Evolutionary conservation across 495 filamentous ascomycete genomes (phyloP), one percentile per base, ranked within the genome.

Genomic region (Zalerion maritima): DNA sequence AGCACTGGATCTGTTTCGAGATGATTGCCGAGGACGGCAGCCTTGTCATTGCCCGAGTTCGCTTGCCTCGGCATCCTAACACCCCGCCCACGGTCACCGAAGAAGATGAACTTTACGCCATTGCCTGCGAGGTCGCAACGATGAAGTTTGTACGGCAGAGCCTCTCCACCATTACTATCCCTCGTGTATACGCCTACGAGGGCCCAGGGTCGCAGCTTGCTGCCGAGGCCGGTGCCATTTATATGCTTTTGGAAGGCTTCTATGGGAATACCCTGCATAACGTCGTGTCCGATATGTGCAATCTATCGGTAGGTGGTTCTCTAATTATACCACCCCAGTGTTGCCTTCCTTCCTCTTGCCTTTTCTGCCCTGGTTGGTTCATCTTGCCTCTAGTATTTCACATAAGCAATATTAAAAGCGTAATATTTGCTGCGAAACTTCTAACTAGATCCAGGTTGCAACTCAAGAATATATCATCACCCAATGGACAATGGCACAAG

Each of bases 211-310:
- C 40, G 4, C 12, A 26, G 27, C 13, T 15, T 6, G 46, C 48
- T 16, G 15, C 22, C 13, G 18, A 39, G 4, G 43, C 28, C 3
- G 48, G 48, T 13, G 47, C 43, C 6, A 8, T 26, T 7, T 52
- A 50, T 31, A 52, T 52, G 47, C 43, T 52, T 11, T 30, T 52
- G 2, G 43, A 47, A 37, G 48, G 47, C 2, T 52, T 45, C 33
- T 41, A 47, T 26, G 47, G 48, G 5, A 47, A 43, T 28, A 39
- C 40, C 6, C 14, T 50, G 12, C 36, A 42, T 26, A 38, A 49
- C 21, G 29, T 42, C 9, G 29, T 39, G 10, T 25, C 21, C 9
- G 28, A 38, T 28, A 20, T 52, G 10, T 47, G 26, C 23, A 28
- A 42, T 20, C 32, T 50, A 26, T 37, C 43, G 7, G 48, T 52